Base-by-base conservation (phyloP, 768 basidiomycete species). In the Amanita rubescens region DNA sequence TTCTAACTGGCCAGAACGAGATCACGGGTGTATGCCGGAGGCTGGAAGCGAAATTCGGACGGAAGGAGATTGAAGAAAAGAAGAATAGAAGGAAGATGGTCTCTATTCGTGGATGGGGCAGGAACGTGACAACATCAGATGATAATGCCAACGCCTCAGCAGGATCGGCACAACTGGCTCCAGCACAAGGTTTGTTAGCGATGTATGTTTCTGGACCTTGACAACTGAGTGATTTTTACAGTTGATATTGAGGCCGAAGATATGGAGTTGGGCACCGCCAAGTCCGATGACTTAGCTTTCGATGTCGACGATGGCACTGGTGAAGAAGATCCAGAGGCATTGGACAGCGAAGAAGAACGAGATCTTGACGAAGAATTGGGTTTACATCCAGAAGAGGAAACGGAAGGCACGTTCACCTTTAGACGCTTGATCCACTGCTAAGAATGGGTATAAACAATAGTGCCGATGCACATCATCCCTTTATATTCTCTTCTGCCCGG, bases 1-100 rank as follows among this genome's bases (percentile, higher is more conserved):
- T 96, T 66, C 72, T 98, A 58, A 98, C 96, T 0, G 96, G 96
- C 19, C 95, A 97, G 68, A 90, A 90, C 57, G 96, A 99, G 70
- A 98, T 99, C 60, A 75, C 76, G 12, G 86, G 87, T 3, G 81
- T 96, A 2, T 94, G 91, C 65, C 76, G 80, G 61, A 85, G 82
- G 63, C 68, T 99, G 49, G 88, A 94, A 63, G 79, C 80, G 42
- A 82, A 75, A 62, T 97, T 87, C 62, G 82, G 92, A 1, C 63
- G 65, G 52, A 85, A 80, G 63, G 83, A 82, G 7, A 67, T 90
- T 27, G 73, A 79, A 50, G 73, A 72, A 46, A 79, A 78, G 69
- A 59, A 75, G 65, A 60, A 71, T 63, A 54, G 59, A 58, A 63
- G 64, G 60, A 54, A 60, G 58, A 32, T 47, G 59, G 37, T 54